Evolutionary conservation across 768 basidiomycete genomes (phyloP).

Genomic region (Serendipita sp.): DNA sequence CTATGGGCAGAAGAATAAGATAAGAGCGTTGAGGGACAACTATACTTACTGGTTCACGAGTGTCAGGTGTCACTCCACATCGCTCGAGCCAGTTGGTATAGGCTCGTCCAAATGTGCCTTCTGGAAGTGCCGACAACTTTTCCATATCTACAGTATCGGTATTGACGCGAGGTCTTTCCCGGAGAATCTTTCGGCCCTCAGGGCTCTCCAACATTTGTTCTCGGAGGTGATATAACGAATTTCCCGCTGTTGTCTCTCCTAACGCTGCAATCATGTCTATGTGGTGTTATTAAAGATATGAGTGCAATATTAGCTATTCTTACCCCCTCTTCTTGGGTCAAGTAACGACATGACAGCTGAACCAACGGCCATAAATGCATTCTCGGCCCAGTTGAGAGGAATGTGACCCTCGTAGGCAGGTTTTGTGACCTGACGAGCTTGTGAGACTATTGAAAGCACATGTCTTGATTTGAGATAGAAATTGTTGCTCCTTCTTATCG

Average conservation of each 20-base stretch:
- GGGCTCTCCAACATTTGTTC: slow-evolving; percentile 59
- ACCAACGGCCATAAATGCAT: slow-evolving; percentile 69
- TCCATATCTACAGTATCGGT: slow-evolving; percentile 58
- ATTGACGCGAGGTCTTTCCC: slow-evolving; percentile 68
- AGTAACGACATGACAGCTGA: slow-evolving; percentile 67
- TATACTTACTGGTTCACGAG: slow-evolving; percentile 60
- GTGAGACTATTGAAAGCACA: background rate
- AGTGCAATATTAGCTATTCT: slow-evolving; percentile 15
- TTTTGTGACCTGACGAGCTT: background rate
- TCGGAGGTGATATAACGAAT: slow-evolving; percentile 55
- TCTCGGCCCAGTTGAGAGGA: slow-evolving; percentile 67
- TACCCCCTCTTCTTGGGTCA: slow-evolving; percentile 74
- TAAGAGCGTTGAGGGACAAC: background rate
- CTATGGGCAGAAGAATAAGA: slow-evolving; percentile 24
- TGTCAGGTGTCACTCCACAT: slow-evolving; percentile 84
- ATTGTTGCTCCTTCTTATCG: background rate
- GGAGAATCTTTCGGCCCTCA: slow-evolving; percentile 74
- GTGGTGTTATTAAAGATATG: slow-evolving; percentile 1
- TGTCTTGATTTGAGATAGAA: background rate
- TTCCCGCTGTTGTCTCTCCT: slow-evolving; percentile 80
- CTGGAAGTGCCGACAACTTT: slow-evolving; percentile 43
- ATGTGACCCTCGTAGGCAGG: slow-evolving; percentile 66
- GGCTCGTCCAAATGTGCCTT: slow-evolving; percentile 69
- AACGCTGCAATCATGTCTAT: slow-evolving; percentile 90
- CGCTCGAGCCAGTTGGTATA: slow-evolving; percentile 83